phyloP scores from a whole-genome alignment of 352 stramenopile species.

The Phytophthora fragariae region DNA sequence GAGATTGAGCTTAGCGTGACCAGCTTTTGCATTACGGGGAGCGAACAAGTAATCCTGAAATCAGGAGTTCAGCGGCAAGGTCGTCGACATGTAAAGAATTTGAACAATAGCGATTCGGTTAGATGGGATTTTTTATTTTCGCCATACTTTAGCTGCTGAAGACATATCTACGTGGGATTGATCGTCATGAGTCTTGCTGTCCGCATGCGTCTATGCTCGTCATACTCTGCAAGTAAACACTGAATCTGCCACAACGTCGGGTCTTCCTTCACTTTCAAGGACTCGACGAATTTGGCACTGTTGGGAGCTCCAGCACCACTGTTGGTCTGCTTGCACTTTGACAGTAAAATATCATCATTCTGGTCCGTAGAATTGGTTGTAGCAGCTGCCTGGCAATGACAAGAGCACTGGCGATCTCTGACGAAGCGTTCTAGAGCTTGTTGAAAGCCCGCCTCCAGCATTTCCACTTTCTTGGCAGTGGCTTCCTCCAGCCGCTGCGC shows the following conservation, averaged over 20 bases:
- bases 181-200: conserved; percentile 3
- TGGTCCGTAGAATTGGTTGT: neutral
- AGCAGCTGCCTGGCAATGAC: neutral
- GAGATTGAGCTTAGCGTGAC: too few species aligned
- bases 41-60: too few species aligned
- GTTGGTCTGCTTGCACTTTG: neutral
- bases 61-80: too few species aligned
- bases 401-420: conserved; percentile 1
- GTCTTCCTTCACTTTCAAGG: neutral
- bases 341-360: neutral
- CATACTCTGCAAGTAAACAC: conserved; percentile 15
- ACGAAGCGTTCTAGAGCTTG: conserved; percentile 27
- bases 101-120: neutral
- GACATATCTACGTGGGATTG: neutral
- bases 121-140: neutral
- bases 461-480: conserved; percentile 58
- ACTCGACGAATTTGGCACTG: neutral
- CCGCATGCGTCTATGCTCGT: conserved; percentile 8
- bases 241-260: conserved; percentile 11
- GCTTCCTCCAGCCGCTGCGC: conserved; percentile 29
- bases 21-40: too few species aligned
- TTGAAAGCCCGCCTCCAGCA: conserved; percentile 56
- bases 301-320: neutral
- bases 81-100: too few species aligned
- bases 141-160: neutral